Base-by-base conservation (phyloP, 257 asterid genomes). In the Vinca minor region DNA sequence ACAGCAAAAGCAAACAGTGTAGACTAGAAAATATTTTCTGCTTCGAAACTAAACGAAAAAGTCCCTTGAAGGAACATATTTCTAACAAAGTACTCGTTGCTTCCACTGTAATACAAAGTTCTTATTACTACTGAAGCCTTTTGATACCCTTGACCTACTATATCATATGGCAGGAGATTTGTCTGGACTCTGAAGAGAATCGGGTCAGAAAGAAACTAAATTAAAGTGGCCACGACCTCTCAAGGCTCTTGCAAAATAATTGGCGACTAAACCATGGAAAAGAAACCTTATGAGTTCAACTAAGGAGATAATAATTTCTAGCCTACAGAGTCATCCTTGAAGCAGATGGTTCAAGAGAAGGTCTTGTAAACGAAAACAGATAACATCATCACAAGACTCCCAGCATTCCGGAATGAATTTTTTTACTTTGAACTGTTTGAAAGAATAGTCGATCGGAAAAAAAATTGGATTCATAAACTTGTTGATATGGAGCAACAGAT, bases 331-430 rank as follows among this genome's bases (percentile, higher is more conserved):
- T n/a, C 45, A 28, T n/a, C n/a, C 47, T 54, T 55, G 14, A 55
- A 55, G 48, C 12, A 36, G 36, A 4, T 36, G 18, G 18, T 5
- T 35, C 2, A 18, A n/a, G 36, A 59, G 17, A 5, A 36, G 36
- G 14, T 36, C 64, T 4, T 50, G 36, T 54, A 29, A 66, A 55
- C 34, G 25, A 66, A 66, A 65, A 41, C 45, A 41, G 3, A 55
- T 12, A 2, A 34, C 11, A 45, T 49, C 38, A 35, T 35, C 8
- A 15, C 52, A 12, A 13, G 38, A 35, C 12, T 21, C 12, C 45
- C 25, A 36, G 36, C 38, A 36, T 38, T 64, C 48, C 69, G 3
- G 14, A 42, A 4, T 11, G 39, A 0, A 4, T 35, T 21, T 36
- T 1, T 5, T 8, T 18, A 17, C 17, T 64, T 34, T 25, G 28